Evolutionary conservation across 441 rosid species (phyloP).

Genomic region (Populus hybrid): DNA sequence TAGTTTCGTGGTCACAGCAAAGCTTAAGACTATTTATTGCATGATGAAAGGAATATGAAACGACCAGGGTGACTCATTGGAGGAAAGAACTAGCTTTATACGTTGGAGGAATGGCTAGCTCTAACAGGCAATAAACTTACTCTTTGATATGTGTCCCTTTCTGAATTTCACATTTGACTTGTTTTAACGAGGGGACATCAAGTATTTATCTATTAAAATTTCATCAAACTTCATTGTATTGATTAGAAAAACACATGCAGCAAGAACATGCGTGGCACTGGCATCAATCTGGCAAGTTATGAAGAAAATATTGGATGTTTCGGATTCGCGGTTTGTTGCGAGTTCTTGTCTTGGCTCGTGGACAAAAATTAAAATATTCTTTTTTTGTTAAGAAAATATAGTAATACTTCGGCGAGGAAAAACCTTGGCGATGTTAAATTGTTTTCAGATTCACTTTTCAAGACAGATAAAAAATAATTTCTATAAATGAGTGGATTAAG

Average conservation of each 20-base stretch:
- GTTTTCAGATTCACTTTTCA: background rate
- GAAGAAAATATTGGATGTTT: background rate
- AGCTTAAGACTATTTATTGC: too few species aligned
- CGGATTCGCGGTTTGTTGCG: background rate
- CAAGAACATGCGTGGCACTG: background rate
- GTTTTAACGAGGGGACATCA: background rate
- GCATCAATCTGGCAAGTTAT: background rate
- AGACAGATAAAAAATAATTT: too few species aligned
- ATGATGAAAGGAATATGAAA: conserved; percentile 17
- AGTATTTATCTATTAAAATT: too few species aligned
- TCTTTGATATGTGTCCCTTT: background rate
- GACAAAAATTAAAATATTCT: background rate
- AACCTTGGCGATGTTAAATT: background rate
- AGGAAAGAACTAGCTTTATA: background rate
- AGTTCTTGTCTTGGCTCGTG: background rate
- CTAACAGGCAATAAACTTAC: background rate
- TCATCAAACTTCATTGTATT: background rate
- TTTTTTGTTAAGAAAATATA: too few species aligned
- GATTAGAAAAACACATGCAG: background rate
- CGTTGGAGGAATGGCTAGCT: background rate
- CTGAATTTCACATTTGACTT: background rate
- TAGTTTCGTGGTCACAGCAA: background rate
- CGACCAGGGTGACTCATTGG: conserved; percentile 18
- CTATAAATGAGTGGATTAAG: too few species aligned
- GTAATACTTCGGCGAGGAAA: background rate